These are phyloP conservation scores for Lentinula raphanica DNA, from an alignment of 768 basidiomycete genomes.

Conservation along the genomic window DNA sequence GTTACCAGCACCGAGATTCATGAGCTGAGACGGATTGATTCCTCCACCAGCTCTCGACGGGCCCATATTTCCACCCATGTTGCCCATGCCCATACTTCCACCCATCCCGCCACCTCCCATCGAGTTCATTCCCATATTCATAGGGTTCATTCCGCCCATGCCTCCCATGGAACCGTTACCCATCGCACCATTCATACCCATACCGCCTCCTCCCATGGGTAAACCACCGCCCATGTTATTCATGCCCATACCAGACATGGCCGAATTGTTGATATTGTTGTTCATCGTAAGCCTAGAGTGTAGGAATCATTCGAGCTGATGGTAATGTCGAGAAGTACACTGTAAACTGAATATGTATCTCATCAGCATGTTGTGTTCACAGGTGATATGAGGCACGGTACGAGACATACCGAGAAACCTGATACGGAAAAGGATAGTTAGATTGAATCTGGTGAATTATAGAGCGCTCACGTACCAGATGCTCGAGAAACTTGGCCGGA, in stretches of 20 bases:
- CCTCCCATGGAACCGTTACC: not conserved
- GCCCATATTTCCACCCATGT: conserved; percentile 6
- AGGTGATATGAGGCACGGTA: not conserved
- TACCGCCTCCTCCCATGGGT: not conserved
- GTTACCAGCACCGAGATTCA: not conserved
- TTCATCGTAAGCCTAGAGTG: conserved; percentile 3
- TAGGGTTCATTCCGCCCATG: conserved; percentile 3
- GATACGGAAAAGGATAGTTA: not conserved
- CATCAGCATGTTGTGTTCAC: not conserved
- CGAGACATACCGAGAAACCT: not conserved
- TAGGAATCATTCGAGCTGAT: not conserved
- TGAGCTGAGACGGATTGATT: conserved; percentile 7
- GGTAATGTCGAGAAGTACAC: not conserved
- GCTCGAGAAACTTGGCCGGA: not conserved
- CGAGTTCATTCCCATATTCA: conserved; percentile 4
- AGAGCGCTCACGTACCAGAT: not conserved
- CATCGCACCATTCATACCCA: not conserved
- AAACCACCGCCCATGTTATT: not conserved
- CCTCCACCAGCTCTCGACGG: not conserved
- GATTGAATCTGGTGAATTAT: not conserved
- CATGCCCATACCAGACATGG: conserved; percentile 5
- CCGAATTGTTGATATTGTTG: conserved; percentile 7
- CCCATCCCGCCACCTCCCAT: not conserved
- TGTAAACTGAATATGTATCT: not conserved
- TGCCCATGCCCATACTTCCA: conserved; percentile 3